phyloP scores from a whole-genome alignment of 169 alveolate genomes.

The Plasmodium fragile region DNA sequence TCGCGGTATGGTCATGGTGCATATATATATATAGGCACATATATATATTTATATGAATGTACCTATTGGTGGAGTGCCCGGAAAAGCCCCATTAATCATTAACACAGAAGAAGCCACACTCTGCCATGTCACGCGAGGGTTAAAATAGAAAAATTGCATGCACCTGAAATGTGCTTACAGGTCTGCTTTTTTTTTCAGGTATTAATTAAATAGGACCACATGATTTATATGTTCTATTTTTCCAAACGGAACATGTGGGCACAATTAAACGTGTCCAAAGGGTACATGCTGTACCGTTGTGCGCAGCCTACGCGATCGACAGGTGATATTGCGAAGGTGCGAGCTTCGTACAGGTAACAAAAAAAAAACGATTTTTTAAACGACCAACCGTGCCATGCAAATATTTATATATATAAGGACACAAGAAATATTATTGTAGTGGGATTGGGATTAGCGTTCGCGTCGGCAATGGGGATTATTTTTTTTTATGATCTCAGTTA shows the following conservation, averaged over 20 bases:
- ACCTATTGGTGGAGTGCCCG: neutral
- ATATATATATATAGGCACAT: neutral
- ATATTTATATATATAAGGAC: neutral
- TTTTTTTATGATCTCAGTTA: neutral
- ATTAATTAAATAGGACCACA: neutral
- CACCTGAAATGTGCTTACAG: neutral
- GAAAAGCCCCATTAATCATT: neutral
- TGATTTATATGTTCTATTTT: neutral
- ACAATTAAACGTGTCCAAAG: neutral
- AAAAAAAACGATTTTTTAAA: neutral
- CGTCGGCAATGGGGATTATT: neutral
- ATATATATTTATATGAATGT: neutral
- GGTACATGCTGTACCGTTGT: neutral
- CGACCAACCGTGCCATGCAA: neutral
- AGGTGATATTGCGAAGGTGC: neutral
- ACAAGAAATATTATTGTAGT: neutral
- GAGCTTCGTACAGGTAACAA: neutral
- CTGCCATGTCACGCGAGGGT: neutral
- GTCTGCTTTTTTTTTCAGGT: neutral
- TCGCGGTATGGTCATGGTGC: neutral
- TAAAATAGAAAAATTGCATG: neutral
- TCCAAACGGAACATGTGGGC: neutral
- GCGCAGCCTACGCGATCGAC: neutral
- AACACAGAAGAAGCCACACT: neutral
- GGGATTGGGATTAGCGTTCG: neutral